A percentile compares a stretch with the other conserved stretches of the same genome.
Conservation (phyloP, 768 basidiomycete species). For the Agaricus blazei region DNA sequence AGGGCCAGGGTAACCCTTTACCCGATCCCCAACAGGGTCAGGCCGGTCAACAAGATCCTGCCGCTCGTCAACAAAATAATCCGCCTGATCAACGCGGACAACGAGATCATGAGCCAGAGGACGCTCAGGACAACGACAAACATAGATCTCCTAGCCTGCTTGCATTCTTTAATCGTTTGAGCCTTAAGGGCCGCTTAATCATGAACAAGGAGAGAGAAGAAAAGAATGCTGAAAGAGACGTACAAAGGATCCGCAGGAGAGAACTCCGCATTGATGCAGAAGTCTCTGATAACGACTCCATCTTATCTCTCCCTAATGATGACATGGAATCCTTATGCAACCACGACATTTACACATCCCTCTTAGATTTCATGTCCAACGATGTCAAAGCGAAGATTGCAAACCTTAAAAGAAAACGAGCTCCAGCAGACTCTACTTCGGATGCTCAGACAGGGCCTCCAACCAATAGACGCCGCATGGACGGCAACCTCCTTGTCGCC, state of each 20-base stretch:
- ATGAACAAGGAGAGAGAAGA: not conserved
- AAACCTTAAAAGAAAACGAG: not conserved
- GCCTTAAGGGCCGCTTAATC: not conserved
- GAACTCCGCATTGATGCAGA: not conserved
- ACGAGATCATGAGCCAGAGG: too few relatives aligned
- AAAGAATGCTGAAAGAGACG: not conserved
- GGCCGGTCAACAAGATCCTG: too few relatives aligned
- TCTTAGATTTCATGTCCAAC: not conserved
- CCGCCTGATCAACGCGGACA: too few relatives aligned
- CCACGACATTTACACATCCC: not conserved
- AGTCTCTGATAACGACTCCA: not conserved
- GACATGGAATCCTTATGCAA: not conserved
- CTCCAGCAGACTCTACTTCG: not conserved
- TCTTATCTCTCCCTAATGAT: not conserved
- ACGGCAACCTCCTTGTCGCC: not conserved
- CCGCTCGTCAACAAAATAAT: too few relatives aligned
- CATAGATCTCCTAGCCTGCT: not conserved
- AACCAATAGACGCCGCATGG: not conserved
- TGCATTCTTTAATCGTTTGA: not conserved
- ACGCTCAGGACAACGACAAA: not conserved
- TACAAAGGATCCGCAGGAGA: not conserved
- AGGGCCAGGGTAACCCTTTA: too few relatives aligned
- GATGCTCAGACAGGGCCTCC: not conserved
- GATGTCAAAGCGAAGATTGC: not conserved
- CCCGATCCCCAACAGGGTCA: too few relatives aligned